Base-by-base conservation (phyloP, 139 green algal species). In the Yamagishiella unicocca region DNA sequence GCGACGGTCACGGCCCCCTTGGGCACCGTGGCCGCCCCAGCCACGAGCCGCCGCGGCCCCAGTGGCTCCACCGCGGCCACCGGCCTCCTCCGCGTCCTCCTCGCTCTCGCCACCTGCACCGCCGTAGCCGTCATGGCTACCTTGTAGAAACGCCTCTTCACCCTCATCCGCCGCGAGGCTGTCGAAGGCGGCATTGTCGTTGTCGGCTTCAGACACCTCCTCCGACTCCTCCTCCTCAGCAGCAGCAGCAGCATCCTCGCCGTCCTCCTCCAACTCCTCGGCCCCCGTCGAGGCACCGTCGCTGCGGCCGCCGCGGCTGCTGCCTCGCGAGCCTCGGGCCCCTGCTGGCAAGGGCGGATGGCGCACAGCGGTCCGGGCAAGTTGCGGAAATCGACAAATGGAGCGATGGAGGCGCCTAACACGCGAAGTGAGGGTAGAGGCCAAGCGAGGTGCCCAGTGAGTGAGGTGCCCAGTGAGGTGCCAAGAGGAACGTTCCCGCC, bases 111-210 rank as follows among this genome's bases (percentile, higher is more conserved):
- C 84, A 62, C 46, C 42, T 33, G 31, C 35, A 67, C 71, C 82
- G 66, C 37, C 53, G 64, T 24, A n/a, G 46, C 37, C 74, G 6
- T 83, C 43, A 1, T 78, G 38, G 38, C 54, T 14, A 29, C 64
- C 64, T 8, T 19, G 6, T n/a, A 33, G n/a, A 27, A 85, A 75
- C 29, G 25, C 82, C 68, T 73, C 68, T 53, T 74, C 68, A 8
- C 62, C 82, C 54, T 88, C 82, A 8, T 78, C 45, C 6, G 8
- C 81, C 24, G 10, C 45, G 21, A 87, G 33, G 3, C 29, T 0
- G 1, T 87, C 81, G 22, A 87, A 87, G 22, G 45, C 43, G 14
- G 31, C 81, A 43, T 87, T 87, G 22, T 87, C 81, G 67, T 88
- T 88, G 37, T 84, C 55, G 66, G 31, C 50, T 19, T 72, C 76